A percentile compares a stretch with the other conserved stretches of the same genome.
phyloP scores from a whole-genome alignment of 129 eudicot genomes.

The Oenanthe sinensis region DNA sequence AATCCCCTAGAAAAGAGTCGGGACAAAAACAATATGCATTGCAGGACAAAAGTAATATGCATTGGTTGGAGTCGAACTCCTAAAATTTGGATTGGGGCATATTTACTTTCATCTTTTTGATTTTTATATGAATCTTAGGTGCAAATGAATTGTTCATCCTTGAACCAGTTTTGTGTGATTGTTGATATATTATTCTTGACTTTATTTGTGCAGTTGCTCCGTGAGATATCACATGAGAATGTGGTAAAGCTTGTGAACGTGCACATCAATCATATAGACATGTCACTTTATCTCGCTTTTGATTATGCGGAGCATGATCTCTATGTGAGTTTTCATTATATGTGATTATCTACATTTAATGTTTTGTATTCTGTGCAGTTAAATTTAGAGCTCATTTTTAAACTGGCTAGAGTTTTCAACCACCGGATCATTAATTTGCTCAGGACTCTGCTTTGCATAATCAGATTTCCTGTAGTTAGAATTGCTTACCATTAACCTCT shows the following conservation, averaged over 20 bases:
- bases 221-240: slow-evolving; percentile 85
- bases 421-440: background rate
- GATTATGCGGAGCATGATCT: slow-evolving; percentile 97
- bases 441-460: background rate
- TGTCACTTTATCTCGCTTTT: slow-evolving; percentile 97
- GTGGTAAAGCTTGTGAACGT: slow-evolving; percentile 94
- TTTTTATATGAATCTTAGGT: background rate
- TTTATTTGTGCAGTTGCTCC: slow-evolving; percentile 68
- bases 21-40: background rate
- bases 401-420: background rate
- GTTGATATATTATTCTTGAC: background rate
- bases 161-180: background rate
- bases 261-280: slow-evolving; percentile 90
- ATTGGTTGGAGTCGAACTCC: background rate
- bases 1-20: background rate
- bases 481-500: background rate
- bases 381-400: background rate
- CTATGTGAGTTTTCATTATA: slow-evolving; percentile 39
- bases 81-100: background rate
- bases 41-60: background rate
- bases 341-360: background rate
- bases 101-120: background rate
- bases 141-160: too few relatives aligned
- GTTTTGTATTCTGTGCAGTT: background rate
- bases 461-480: background rate